Base-by-base conservation (phyloP, 176 grass and related monocot genomes). In the Zoysia japonica region DNA sequence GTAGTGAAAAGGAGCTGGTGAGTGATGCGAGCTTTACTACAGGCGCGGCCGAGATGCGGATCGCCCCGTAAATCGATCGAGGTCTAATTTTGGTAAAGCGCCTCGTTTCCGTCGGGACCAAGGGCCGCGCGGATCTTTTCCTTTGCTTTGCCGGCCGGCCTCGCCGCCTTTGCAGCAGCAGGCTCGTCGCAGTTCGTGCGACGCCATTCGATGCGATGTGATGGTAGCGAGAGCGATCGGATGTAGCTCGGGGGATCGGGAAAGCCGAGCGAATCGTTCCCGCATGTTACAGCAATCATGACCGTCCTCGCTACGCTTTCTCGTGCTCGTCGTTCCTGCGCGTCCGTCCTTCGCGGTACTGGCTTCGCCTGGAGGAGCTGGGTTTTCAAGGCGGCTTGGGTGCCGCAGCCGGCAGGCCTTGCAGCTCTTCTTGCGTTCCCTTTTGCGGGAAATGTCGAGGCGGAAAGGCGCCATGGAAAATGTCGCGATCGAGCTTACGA, bases 31-130 rank as follows among this genome's bases (percentile, higher is more conserved):
- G 79, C 87, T 96, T 96, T 92, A 85, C 73, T 92, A 85, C 73
- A 88, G 84, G 71, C 56, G 72, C 70, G 80, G 76, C 47, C 53
- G 86, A 81, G 76, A 71, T 41, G 78, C 84, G 61, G 61, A 88
- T 96, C 81, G 73, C 81, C 67, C 13, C 12, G 15, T 65, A 49
- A 43, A 78, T 91, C 67, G 86, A 91, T 88, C 86, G 75, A 84
- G 81, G 84, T 82, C 92, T 72, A 61, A 75, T 88, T 92, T 87
- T 89, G 75, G 78, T 85, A 89, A 89, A 89, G 83, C 82, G 74
- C 3, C 35, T 6, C 57, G 67, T 46, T 57, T 56, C 56, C 73
- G 74, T 7, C 71, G 51, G 67, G 53, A 89, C 92, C 92, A 87
- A 92, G 81, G 83, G 20, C 59, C 47, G 53, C 74, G 40, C 61